Base-by-base conservation (phyloP, 352 stramenopile species). In the Phytophthora sp. region DNA sequence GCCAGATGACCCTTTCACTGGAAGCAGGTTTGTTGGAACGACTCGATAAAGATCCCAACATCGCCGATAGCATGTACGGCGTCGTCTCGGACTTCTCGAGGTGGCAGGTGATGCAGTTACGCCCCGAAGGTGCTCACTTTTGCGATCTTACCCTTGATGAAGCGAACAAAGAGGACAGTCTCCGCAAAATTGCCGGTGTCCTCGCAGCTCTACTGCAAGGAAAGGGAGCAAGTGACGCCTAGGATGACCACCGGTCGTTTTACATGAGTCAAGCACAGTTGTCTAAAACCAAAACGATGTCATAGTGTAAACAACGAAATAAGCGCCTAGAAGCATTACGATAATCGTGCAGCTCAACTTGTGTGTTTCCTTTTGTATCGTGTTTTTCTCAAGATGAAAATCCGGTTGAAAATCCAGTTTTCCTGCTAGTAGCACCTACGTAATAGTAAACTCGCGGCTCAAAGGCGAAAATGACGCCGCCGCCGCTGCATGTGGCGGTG, bases 401-500 rank as follows among this genome's bases (percentile, higher is more conserved):
- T n/a, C n/a, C n/a, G n/a, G n/a, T n/a, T n/a, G n/a, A n/a, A n/a
- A n/a, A n/a, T n/a, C n/a, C n/a, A n/a, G n/a, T n/a, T n/a, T n/a
- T n/a, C n/a, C n/a, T n/a, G n/a, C n/a, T n/a, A n/a, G n/a, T n/a
- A n/a, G n/a, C n/a, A n/a, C n/a, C n/a, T n/a, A n/a, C n/a, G n/a
- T n/a, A n/a, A n/a, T n/a, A n/a, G n/a, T n/a, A n/a, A n/a, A n/a
- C n/a, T n/a, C n/a, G n/a, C n/a, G n/a, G n/a, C n/a, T n/a, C n/a
- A n/a, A n/a, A n/a, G n/a, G n/a, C 39, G 23, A 20, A 41, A 9
- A 17, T 12, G 18, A 4, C 20, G 7, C 54, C 64, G 27, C 72
- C 74, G 17, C 69, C 67, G 48, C 77, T 91, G 37, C 84, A 92
- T 46, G 78, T 79, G n/a, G 82, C 82, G 5, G 62, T 91, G 11